Evolutionary conservation across 495 filamentous ascomycete species (phyloP), one percentile per base, ranked within the genome.

Genomic region (Neurospora sp.): DNA sequence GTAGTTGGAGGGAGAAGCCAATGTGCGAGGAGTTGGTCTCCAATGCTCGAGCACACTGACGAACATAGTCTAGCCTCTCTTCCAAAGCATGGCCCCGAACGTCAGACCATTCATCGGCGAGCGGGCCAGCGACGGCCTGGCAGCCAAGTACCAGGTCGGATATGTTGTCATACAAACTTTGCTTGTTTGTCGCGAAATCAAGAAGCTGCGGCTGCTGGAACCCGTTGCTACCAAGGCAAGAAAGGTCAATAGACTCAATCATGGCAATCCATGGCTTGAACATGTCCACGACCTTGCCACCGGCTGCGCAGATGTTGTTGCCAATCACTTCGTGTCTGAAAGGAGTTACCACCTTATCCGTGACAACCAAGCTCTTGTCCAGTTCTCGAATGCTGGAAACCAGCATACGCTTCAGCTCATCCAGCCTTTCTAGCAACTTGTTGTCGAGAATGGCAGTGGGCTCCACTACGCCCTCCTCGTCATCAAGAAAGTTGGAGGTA

Each of bases 61-160:
- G 87, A 71, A 97, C 91, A 72, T 90, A 89, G 75, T 91, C 92
- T 42, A 99, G 79, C 44, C 95, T 89, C 74, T 94, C 93, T 74
- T 97, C 95, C n/a, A 99, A 85, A 18, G 94, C 92, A 78, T 95
- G 93, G 4, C 94, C 93, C n/a, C 94, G 89, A 14, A 92, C 83
- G 76, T 96, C 94, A 27, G 94, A 89, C 96, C 96, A 99, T 81
- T 99, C 96, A 79, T 99, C 96, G 12, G 91, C 92, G 39, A 99
- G 84, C 41, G 96, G 95, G 16, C 93, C 92, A 12, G 94, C 91
- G 12, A 98, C 90, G 9, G 90, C 89, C 80, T 98, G 95, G 79
- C 94, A 97, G 72, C 90, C 89, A 23, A 97, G 79, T 14, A 98
- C 82, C 62, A 99, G 87, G 78, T 99, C 96, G 59, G 93, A 93